Percentiles rank a stretch among this genome's conserved stretches.
phyloP scores from a whole-genome alignment of 2,329 filamentous ascomycete species.

The Botrytis cinerea region DNA sequence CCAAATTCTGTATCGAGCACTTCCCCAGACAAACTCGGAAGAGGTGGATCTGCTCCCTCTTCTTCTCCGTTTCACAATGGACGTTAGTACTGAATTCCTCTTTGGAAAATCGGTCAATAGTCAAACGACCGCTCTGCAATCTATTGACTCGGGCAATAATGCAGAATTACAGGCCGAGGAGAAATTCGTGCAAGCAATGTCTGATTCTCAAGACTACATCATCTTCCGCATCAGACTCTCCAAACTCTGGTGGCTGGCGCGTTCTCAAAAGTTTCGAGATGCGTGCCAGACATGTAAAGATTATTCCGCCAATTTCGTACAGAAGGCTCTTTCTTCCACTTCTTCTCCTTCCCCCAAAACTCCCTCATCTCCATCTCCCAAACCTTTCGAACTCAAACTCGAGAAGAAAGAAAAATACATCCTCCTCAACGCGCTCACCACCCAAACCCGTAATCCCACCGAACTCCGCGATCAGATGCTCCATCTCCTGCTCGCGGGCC shows the following conservation, averaged over 20 bases:
- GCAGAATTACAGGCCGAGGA: conserved; percentile 31
- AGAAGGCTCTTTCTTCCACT: conserved; percentile 25
- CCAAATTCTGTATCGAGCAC: conserved; percentile 37
- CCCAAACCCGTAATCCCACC: conserved; percentile 45
- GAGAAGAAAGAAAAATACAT: conserved; percentile 41
- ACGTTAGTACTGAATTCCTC: conserved; percentile 56
- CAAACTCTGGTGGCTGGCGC: conserved; percentile 36
- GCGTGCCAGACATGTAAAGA: conserved; percentile 37
- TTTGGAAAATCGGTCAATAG: conserved; percentile 51
- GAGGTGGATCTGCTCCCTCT: conserved; percentile 44
- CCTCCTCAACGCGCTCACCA: conserved; percentile 52
- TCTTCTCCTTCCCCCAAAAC: neutral
- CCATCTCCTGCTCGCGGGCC: conserved; percentile 41
- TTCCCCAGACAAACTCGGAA: conserved; percentile 39
- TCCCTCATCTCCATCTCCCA: neutral
- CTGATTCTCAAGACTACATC: conserved; percentile 42
- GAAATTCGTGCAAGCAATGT: conserved; percentile 46
- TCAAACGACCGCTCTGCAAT: conserved; percentile 46
- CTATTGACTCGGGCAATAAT: conserved; percentile 30
- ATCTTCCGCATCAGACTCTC: conserved; percentile 40
- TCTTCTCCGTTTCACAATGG: conserved; percentile 56
- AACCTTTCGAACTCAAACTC: no score
- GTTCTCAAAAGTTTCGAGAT: conserved; percentile 37
- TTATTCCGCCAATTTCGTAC: conserved; percentile 38
- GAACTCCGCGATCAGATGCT: conserved; percentile 44